Percentiles rank a stretch among this genome's conserved stretches.
Conservation (phyloP, 352 stramenopile genomes). For the Phytophthora cactorum region DNA sequence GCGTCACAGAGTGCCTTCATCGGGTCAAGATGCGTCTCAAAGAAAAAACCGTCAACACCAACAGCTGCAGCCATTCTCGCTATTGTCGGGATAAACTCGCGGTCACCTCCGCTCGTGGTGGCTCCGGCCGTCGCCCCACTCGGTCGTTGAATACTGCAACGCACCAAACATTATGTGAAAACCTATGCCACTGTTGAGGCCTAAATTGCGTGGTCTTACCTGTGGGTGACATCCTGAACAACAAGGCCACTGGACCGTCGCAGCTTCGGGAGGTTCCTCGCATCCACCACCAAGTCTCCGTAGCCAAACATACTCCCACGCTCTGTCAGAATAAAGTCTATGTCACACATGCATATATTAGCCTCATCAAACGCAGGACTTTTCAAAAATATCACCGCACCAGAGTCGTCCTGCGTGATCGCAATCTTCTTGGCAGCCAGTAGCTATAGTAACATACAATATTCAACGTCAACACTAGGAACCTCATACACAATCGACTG, state of each 20-base stretch:
- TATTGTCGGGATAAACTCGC: slow-evolving; percentile 88
- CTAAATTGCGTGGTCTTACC: slow-evolving; percentile 16
- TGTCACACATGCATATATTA: background rate
- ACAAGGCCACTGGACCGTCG: slow-evolving; percentile 64
- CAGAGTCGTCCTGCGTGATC: slow-evolving; percentile 58
- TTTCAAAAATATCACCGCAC: slow-evolving; percentile 18
- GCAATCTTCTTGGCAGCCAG: slow-evolving; percentile 78
- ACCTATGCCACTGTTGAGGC: too few species aligned
- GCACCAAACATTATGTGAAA: background rate
- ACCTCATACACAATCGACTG: background rate
- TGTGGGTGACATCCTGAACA: slow-evolving; percentile 90
- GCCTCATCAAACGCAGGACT: background rate
- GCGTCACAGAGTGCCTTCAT: slow-evolving; percentile 66
- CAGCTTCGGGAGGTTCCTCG: slow-evolving; percentile 82
- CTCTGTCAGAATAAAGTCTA: slow-evolving; percentile 87
- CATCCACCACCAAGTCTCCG: slow-evolving; percentile 87
- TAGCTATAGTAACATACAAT: slow-evolving; percentile 44
- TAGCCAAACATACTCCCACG: slow-evolving; percentile 90
- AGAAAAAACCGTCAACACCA: slow-evolving; percentile 90
- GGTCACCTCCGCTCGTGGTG: slow-evolving; percentile 71
- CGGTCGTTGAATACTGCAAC: slow-evolving; percentile 68
- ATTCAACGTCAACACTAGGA: background rate
- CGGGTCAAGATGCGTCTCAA: slow-evolving; percentile 88
- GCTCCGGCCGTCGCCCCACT: slow-evolving; percentile 44
- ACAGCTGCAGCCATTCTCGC: slow-evolving; percentile 84